Evolutionary conservation across 208 protist genomes (phyloP).

Genomic region (Angomonas desouzai): DNA sequence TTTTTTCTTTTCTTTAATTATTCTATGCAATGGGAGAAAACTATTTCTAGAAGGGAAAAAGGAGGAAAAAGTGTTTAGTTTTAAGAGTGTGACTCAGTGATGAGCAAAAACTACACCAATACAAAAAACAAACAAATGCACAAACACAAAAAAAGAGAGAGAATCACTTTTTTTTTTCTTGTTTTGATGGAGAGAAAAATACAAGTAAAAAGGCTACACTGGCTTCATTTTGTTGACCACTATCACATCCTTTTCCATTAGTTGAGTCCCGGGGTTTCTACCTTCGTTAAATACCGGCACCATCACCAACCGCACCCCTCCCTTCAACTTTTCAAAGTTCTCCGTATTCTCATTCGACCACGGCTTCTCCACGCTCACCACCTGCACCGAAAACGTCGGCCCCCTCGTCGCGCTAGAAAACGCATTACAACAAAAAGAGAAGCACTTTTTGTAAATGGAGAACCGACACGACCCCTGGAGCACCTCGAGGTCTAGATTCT

Average conservation of each 20-base stretch:
- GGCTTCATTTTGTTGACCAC: constrained; percentile 35
- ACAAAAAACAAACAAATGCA: constrained; percentile 15
- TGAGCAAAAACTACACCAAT: too few relatives aligned
- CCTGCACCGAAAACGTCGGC: constrained; percentile 56
- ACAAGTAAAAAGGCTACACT: background rate
- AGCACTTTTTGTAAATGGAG: constrained; percentile 46
- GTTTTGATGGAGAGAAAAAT: background rate
- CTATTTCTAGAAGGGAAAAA: too few relatives aligned
- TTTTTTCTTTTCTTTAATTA: background rate
- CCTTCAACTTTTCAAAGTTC: constrained; percentile 50
- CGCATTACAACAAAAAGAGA: constrained; percentile 52
- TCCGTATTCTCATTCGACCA: constrained; percentile 45
- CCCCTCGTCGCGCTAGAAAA: constrained; percentile 38
- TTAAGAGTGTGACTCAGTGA: too few relatives aligned
- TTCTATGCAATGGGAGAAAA: constrained; percentile 2
- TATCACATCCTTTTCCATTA: constrained; percentile 58
- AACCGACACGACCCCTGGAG: constrained; percentile 68
- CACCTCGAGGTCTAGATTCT: constrained; percentile 53
- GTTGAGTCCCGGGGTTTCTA: constrained; percentile 33
- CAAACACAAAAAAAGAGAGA: constrained; percentile 16
- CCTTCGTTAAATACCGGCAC: constrained; percentile 56
- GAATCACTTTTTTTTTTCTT: background rate
- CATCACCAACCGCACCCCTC: constrained; percentile 58
- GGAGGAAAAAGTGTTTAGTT: too few relatives aligned
- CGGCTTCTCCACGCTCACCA: constrained; percentile 40